Percentiles rank a stretch among this genome's conserved stretches.
Evolutionary conservation across 2,329 filamentous ascomycete genomes (phyloP).

Genomic region (Magnaporthiopsis incrustans): DNA sequence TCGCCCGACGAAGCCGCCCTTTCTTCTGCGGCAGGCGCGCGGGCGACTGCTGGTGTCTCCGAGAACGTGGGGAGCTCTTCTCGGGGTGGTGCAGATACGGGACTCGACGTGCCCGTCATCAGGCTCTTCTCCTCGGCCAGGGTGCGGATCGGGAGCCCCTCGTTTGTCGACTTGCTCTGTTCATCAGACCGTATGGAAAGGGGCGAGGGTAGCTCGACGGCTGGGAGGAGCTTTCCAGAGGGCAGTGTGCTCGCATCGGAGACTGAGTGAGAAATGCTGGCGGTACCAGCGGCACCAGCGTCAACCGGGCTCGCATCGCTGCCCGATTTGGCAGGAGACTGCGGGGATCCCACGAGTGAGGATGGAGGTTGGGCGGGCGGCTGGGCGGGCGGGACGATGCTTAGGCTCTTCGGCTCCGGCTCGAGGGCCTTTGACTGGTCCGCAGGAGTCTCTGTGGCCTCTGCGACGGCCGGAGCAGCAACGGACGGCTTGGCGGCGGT

Average conservation of each 20-base stretch:
- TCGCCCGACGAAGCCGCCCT: background rate
- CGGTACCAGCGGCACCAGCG: background rate
- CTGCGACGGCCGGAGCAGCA: background rate
- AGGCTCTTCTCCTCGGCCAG: slow-evolving; percentile 37
- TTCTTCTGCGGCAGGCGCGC: background rate
- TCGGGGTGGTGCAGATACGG: slow-evolving; percentile 27
- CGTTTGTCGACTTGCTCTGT: slow-evolving; percentile 11
- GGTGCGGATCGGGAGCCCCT: slow-evolving; percentile 25
- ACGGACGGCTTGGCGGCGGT: slow-evolving; percentile 5
- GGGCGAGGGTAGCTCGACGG: slow-evolving; percentile 34
- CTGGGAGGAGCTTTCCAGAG: slow-evolving; percentile 17
- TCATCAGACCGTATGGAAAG: slow-evolving; percentile 29
- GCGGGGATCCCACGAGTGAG: background rate
- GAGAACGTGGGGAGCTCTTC: slow-evolving; percentile 29
- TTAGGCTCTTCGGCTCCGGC: slow-evolving; percentile 7
- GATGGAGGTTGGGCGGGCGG: slow-evolving; percentile 1
- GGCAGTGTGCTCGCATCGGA: slow-evolving; percentile 27
- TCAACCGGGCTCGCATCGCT: background rate
- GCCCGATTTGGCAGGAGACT: background rate
- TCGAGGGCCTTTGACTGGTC: background rate
- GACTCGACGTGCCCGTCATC: slow-evolving; percentile 24
- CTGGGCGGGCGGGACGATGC: background rate
- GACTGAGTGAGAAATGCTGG: slow-evolving; percentile 25
- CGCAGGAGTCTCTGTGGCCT: background rate
- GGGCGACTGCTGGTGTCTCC: slow-evolving; percentile 1